These are phyloP conservation scores for Crithidia brevicula DNA, from an alignment of 208 protist genomes.

Conservation along the genomic window DNA sequence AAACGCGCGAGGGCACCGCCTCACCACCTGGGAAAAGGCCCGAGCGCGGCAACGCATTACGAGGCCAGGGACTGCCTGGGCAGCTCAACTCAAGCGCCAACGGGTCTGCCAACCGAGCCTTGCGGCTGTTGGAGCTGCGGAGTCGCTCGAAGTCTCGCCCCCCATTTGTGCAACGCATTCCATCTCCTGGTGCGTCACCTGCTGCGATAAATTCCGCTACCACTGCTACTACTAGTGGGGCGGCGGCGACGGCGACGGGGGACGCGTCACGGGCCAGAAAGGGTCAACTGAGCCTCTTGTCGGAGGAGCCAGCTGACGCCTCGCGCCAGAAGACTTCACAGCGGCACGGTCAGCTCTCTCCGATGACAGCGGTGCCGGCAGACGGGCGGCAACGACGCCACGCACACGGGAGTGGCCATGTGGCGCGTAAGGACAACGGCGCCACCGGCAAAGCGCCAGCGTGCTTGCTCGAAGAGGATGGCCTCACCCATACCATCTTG, in stretches of 20 bases:
- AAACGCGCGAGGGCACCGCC: no score
- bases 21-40: not conserved
- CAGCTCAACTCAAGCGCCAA: constrained; percentile 3
- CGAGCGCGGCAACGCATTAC: not conserved
- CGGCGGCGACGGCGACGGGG: not conserved
- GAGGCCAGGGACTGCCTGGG: not conserved
- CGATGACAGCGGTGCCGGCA: not conserved
- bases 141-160: constrained; percentile 13
- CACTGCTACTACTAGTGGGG: not conserved
- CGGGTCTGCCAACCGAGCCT: constrained; percentile 9
- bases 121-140: constrained; percentile 28
- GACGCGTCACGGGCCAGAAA: not conserved
- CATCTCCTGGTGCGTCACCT: not conserved
- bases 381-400: not conserved
- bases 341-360: constrained; percentile 15
- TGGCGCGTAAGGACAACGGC: not conserved
- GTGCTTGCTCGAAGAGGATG: no score
- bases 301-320: not conserved
- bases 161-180: not conserved
- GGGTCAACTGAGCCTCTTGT: not conserved
- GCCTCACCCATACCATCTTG: no score
- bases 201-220: no score
- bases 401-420: not conserved
- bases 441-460: not conserved
- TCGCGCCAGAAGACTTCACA: not conserved